Base-by-base conservation (phyloP, 495 filamentous ascomycete genomes). In the Trypethelium eluteriae region DNA sequence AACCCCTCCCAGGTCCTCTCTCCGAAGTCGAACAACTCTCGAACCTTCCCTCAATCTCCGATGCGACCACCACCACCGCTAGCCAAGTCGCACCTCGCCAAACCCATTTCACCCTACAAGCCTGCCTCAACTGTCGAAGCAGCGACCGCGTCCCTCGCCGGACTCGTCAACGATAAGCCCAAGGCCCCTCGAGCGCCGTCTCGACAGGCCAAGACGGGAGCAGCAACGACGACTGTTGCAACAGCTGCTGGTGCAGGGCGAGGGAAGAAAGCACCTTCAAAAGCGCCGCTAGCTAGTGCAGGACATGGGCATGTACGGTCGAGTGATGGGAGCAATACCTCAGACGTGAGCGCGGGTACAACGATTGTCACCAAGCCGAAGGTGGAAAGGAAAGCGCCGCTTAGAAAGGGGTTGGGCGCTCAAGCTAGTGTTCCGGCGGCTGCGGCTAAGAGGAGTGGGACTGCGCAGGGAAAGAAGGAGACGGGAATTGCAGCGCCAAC, bases 11-110 rank as follows among this genome's bases (percentile, higher is more conserved):
- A 80, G 57, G 84, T 93, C 35, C 82, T 94, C 12, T 94, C 91
- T 0, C 91, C 91, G 12, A 88, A 90, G 70, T 91, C 91, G 0
- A 85, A 85, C 36, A 94, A 96, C 73, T 90, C 89, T 2, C 83
- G 89, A 38, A 83, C 87, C 16, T 79, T 86, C 61, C 87, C 84
- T 2, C 80, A 82, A 63, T 87, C 86, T 3, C 85, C 85, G 7
- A 76, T 84, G 70, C 76, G 74, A 49, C 70, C 80, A 16, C 78
- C 76, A 12, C 75, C 79, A 34, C 79, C 79, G 50, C 75, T 81
- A 10, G 77, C 80, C 44, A 73, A 77, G 59, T 79, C 81, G 3
- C 79, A 81, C 59, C 67, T 85, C 2, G 78, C 84, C 3, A 81
- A 78, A 11, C 82, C 82, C 7, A 78, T 79, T 16, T 85, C 85